Evolutionary conservation across 2,329 filamentous ascomycete genomes (phyloP).

Genomic region (Verticillium tricorpus): DNA sequence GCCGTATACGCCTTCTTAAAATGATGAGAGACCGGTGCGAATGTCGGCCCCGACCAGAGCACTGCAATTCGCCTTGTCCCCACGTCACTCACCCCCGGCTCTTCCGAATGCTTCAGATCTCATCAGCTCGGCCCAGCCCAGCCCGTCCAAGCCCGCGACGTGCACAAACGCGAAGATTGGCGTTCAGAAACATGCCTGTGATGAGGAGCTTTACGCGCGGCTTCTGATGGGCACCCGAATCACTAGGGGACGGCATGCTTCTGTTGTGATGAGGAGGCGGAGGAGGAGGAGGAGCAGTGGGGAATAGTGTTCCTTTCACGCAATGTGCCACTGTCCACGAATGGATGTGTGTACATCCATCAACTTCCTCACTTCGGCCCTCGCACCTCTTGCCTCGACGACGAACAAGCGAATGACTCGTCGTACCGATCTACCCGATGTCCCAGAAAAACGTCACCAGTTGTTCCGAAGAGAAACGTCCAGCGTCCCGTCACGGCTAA

Average conservation of each 20-base stretch:
- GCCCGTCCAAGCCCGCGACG: background rate
- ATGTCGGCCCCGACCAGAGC: constrained; percentile 1
- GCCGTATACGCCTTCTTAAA: background rate
- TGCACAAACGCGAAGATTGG: background rate
- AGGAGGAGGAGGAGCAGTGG: background rate
- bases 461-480: background rate
- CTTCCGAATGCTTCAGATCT: background rate
- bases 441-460: background rate
- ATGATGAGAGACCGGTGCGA: background rate
- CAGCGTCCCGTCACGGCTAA: background rate
- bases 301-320: background rate
- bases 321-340: background rate
- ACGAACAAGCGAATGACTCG: background rate
- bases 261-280: background rate
- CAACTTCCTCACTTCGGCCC: background rate
- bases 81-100: background rate
- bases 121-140: background rate
- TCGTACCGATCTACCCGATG: constrained; percentile 1
- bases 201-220: background rate
- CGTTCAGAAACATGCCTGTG: background rate
- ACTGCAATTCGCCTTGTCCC: background rate
- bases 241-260: background rate
- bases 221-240: background rate
- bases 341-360: background rate
- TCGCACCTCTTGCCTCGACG: background rate